phyloP scores from a whole-genome alignment of 495 filamentous ascomycete genomes.

The Umbilicaria muhlenbergii region DNA sequence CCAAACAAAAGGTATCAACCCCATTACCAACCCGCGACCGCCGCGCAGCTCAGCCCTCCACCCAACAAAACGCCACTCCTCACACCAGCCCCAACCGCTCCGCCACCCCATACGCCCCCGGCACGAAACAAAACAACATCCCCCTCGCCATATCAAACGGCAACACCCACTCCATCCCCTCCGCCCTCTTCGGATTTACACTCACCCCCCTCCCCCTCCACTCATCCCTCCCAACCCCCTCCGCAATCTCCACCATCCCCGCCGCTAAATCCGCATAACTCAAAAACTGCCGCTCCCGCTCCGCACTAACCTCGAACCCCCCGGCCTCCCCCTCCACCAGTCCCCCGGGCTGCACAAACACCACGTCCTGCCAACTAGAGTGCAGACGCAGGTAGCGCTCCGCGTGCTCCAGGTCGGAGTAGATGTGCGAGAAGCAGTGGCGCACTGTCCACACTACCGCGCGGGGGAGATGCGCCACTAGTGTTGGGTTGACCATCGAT shows the following conservation, averaged over 20 bases:
- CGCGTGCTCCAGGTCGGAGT: conserved; percentile 20
- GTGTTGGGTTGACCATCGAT: conserved; percentile 19
- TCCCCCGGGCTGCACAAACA: conserved; percentile 29
- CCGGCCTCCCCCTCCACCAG: conserved; percentile 20
- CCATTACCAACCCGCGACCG: too few species aligned
- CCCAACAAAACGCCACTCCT: background rate
- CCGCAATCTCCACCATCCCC: conserved; percentile 31
- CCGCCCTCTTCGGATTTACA: conserved; percentile 14
- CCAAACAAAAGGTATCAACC: too few species aligned
- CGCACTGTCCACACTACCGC: conserved; percentile 4
- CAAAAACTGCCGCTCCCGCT: conserved; percentile 19
- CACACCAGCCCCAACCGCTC: background rate
- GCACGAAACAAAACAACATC: conserved; percentile 7
- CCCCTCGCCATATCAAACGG: conserved; percentile 11
- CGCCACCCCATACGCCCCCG: background rate
- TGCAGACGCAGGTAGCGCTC: conserved; percentile 23
- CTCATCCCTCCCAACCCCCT: conserved; percentile 17
- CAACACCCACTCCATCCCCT: conserved; percentile 11
- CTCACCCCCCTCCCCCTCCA: conserved; percentile 21
- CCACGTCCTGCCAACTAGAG: conserved; percentile 18
- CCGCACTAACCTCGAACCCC: conserved; percentile 22
- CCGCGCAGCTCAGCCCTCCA: too few species aligned
- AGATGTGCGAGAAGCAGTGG: conserved; percentile 20
- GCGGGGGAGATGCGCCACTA: conserved; percentile 14
- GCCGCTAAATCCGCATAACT: conserved; percentile 29